Conservation (phyloP, 208 protist species). For the Trypanosoma melophagium region DNA sequence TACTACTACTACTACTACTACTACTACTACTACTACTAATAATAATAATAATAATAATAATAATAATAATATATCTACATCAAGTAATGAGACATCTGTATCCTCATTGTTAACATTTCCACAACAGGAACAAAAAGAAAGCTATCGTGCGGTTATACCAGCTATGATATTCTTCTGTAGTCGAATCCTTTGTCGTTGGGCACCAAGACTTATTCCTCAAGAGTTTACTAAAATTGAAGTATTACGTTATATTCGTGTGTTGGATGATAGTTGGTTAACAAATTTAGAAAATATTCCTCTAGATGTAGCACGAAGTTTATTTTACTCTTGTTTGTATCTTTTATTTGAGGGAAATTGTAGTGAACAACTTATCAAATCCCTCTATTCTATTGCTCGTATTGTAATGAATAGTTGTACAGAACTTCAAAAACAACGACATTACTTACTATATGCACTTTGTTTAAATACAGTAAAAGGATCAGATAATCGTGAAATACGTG, state of each 20-base stretch:
- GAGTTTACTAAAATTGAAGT: constrained; percentile 39
- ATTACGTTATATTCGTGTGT: constrained; percentile 53
- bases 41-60: too few relatives aligned
- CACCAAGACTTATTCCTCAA: constrained; percentile 32
- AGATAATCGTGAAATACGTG: constrained; percentile 37
- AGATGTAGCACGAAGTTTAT: constrained; percentile 26
- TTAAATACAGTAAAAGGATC: constrained; percentile 37
- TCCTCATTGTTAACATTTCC: background rate
- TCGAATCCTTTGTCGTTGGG: constrained; percentile 64
- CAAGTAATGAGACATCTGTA: background rate
- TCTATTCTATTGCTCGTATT: constrained; percentile 50
- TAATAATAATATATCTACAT: background rate
- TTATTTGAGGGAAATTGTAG: constrained; percentile 31
- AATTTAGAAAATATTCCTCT: constrained; percentile 40
- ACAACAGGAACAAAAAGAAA: background rate
- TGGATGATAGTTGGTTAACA: constrained; percentile 61
- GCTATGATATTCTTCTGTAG: constrained; percentile 80
- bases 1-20: too few relatives aligned
- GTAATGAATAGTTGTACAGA: constrained; percentile 49
- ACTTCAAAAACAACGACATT: constrained; percentile 44
- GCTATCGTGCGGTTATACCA: constrained; percentile 23
- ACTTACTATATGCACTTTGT: constrained; percentile 70
- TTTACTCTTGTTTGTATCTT: constrained; percentile 50
- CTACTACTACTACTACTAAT: too few relatives aligned
- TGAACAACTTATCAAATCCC: constrained; percentile 47